Percentiles rank a stretch among this genome's conserved stretches.
Conservation (phyloP, 208 protist species). For the Balamuthia mandrillaris region DNA sequence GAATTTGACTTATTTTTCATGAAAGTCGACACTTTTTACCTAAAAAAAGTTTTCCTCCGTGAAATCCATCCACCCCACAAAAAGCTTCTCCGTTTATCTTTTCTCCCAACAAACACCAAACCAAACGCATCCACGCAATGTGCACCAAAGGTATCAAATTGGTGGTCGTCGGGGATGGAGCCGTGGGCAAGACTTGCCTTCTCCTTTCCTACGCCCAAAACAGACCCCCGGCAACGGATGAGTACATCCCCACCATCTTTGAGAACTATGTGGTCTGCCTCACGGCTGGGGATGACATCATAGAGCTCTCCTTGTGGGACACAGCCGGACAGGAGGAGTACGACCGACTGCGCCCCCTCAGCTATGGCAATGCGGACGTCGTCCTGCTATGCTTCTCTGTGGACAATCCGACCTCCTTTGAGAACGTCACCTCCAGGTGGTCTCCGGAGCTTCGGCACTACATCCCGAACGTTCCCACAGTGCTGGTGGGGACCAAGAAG, state of each 20-base stretch:
- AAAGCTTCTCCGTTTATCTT: no score
- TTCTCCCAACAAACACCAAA: no score
- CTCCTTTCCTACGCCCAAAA: not conserved
- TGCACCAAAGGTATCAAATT: no score
- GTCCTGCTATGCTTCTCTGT: conserved; percentile 83
- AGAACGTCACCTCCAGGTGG: conserved; percentile 82
- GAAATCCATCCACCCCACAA: no score
- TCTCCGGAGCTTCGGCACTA: conserved; percentile 77
- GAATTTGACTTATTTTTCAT: no score
- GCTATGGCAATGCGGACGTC: conserved; percentile 78
- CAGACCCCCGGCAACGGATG: no score
- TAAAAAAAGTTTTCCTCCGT: no score
- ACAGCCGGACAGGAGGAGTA: conserved; percentile 89
- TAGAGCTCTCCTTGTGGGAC: conserved; percentile 90
- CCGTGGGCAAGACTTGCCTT: conserved; percentile 36
- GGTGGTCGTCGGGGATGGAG: conserved; percentile 39
- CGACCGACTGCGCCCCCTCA: conserved; percentile 85
- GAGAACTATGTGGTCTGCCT: no score
- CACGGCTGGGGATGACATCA: conserved; percentile 51
- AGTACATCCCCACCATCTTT: no score
- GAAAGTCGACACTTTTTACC: no score
- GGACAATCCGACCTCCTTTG: conserved; percentile 67
- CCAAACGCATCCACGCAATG: no score
- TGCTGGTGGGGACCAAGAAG: conserved; percentile 90
- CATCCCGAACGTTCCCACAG: conserved; percentile 79